Conservation (phyloP, 306 rosid species). For the Inga leiocalycina region DNA sequence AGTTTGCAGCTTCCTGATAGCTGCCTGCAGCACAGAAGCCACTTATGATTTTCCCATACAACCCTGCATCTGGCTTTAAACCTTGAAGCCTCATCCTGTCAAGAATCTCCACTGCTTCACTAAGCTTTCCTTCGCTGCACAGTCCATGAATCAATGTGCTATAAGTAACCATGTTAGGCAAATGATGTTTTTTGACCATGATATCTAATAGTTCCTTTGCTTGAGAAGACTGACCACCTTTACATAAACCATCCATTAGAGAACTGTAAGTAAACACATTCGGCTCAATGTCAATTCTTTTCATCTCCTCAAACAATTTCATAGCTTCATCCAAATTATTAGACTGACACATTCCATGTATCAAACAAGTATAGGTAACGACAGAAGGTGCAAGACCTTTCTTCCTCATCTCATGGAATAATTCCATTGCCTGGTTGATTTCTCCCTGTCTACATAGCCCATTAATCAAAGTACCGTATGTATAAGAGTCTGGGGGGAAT, state of each 20-base stretch:
- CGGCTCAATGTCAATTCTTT: slow-evolving; percentile 56
- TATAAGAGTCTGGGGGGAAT: slow-evolving; percentile 80
- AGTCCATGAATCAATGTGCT: slow-evolving; percentile 76
- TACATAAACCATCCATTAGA: slow-evolving; percentile 84
- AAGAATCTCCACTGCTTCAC: slow-evolving; percentile 76
- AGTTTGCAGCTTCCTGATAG: slow-evolving; percentile 83
- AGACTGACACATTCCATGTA: slow-evolving; percentile 77
- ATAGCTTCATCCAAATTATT: slow-evolving; percentile 68
- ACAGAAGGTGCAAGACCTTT: slow-evolving; percentile 70
- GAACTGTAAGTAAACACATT: slow-evolving; percentile 84
- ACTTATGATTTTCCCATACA: slow-evolving; percentile 69
- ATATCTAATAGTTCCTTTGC: slow-evolving; percentile 69
- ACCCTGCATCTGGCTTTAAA: slow-evolving; percentile 81
- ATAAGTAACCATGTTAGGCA: slow-evolving; percentile 79
- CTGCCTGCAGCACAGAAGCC: slow-evolving; percentile 62
- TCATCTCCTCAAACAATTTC: slow-evolving; percentile 72
- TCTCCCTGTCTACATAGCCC: slow-evolving; percentile 74
- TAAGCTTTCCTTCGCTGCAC: slow-evolving; percentile 72
- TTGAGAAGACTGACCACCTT: slow-evolving; percentile 62
- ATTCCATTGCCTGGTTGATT: slow-evolving; percentile 65
- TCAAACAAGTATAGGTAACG: slow-evolving; percentile 75
- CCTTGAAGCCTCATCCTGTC: slow-evolving; percentile 95
- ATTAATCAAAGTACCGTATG: slow-evolving; percentile 87
- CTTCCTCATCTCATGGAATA: slow-evolving; percentile 72
- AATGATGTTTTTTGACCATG: slow-evolving; percentile 58